Percentiles rank a stretch among this genome's conserved stretches.
phyloP scores from a whole-genome alignment of 148 eudicot species.

The Bassia scoparia region DNA sequence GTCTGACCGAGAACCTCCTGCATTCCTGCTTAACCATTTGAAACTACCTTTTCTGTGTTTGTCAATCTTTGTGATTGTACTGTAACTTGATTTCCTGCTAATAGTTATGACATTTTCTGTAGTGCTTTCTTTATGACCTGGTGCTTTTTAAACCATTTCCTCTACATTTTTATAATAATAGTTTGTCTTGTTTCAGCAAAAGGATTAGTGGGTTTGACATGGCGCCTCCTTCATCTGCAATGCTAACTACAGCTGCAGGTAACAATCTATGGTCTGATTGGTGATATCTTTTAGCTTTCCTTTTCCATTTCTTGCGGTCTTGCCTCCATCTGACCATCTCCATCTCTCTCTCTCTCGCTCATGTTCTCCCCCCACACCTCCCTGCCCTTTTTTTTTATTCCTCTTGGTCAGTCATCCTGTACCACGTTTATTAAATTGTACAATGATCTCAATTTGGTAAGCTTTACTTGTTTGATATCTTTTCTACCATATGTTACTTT shows the following conservation, averaged over 20 bases:
- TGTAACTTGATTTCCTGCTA: background rate
- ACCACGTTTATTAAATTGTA: background rate
- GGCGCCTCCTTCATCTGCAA: slow-evolving; percentile 94
- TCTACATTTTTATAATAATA: slow-evolving; percentile 13
- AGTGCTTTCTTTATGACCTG: background rate
- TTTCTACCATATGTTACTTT: slow-evolving; percentile 22
- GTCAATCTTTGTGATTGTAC: background rate
- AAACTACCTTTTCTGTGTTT: background rate
- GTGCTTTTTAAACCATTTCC: background rate
- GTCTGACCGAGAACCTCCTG: background rate
- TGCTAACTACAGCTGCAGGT: slow-evolving; percentile 74
- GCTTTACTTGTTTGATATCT: slow-evolving; percentile 35
- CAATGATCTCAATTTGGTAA: slow-evolving; percentile 45
- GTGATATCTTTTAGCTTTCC: background rate
- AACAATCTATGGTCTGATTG: slow-evolving; percentile 17
- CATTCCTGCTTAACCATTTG: background rate
- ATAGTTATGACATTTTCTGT: background rate
- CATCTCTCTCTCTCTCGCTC: background rate
- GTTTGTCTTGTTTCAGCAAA: slow-evolving; percentile 59
- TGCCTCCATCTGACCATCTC: too few species aligned
- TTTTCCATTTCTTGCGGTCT: background rate
- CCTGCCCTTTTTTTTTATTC: background rate
- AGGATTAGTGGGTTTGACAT: slow-evolving; percentile 97
- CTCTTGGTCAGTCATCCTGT: background rate
- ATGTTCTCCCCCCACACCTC: background rate